These are phyloP conservation scores for Talinum fruticosum DNA, from an alignment of 148 eudicot genomes.

Conservation along the genomic window DNA sequence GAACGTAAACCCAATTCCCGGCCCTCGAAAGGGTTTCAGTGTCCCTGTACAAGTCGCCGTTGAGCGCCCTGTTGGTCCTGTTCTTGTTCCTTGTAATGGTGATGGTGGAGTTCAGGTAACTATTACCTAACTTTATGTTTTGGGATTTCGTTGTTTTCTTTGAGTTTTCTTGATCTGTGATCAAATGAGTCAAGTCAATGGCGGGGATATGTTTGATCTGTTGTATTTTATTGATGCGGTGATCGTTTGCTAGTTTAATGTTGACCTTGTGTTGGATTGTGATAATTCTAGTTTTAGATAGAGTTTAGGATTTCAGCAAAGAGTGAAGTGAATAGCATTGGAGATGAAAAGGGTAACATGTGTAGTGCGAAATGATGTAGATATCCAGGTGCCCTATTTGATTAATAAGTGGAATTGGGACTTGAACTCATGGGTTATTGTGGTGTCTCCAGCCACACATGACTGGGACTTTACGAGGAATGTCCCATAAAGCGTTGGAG, in stretches of 20 bases:
- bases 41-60: slow-evolving; percentile 76
- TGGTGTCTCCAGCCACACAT: neutral
- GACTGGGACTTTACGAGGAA: neutral
- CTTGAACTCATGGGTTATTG: neutral
- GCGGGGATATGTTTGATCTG: neutral
- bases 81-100: slow-evolving; percentile 57
- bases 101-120: slow-evolving; percentile 86
- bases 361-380: neutral
- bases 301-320: neutral
- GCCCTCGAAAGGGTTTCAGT: slow-evolving; percentile 70
- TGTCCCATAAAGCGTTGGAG: neutral
- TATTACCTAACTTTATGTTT: neutral
- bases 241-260: neutral
- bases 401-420: neutral
- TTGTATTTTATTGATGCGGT: neutral
- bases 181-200: neutral
- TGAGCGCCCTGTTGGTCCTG: slow-evolving; percentile 58
- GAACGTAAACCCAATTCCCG: slow-evolving; percentile 38
- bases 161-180: neutral
- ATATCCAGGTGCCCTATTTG: neutral
- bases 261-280: slow-evolving; percentile 1
- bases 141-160: neutral
- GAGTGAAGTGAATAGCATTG: neutral
- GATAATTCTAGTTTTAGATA: neutral
- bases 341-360: neutral